Evolutionary conservation across 352 stramenopile species (phyloP).

Genomic region (Pythium folliculosum): DNA sequence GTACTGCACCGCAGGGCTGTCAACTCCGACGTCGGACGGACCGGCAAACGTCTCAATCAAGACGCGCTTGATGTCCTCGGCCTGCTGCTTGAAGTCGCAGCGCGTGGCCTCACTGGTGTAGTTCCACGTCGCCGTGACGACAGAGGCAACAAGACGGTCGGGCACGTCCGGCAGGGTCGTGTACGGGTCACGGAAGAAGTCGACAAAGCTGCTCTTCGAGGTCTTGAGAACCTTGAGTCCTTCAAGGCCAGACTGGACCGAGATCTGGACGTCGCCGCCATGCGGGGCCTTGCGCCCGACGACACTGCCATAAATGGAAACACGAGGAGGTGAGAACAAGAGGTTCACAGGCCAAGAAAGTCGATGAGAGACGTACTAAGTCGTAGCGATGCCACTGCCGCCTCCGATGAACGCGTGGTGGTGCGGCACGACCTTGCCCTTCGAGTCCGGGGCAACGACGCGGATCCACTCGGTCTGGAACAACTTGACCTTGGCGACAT

Average conservation of each 20-base stretch:
- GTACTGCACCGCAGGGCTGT: conserved; percentile 78
- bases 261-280: conserved; percentile 39
- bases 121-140: conserved; percentile 75
- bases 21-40: conserved; percentile 72
- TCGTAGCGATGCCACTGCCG: conserved; percentile 53
- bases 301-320: conserved; percentile 33
- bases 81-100: conserved; percentile 44
- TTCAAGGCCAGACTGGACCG: conserved; percentile 57
- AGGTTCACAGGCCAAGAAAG: neutral
- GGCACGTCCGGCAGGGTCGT: conserved; percentile 77
- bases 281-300: conserved; percentile 48
- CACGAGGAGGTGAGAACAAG: neutral
- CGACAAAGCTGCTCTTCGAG: conserved; percentile 84
- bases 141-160: conserved; percentile 77
- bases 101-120: conserved; percentile 50
- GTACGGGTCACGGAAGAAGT: conserved; percentile 85
- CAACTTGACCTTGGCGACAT: conserved; percentile 73
- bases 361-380: conserved; percentile 48
- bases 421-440: conserved; percentile 54
- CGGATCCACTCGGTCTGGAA: conserved; percentile 80
- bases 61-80: conserved; percentile 59
- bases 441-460: conserved; percentile 53
- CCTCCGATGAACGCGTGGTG: conserved; percentile 77
- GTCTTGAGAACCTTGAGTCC: conserved; percentile 89
- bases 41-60: conserved; percentile 81